A percentile compares a stretch with the other conserved stretches of the same genome.
These are phyloP conservation scores for Stagonosporopsis cucurbitacearum DNA, from an alignment of 2,329 filamentous ascomycete species.

Conservation along the genomic window DNA sequence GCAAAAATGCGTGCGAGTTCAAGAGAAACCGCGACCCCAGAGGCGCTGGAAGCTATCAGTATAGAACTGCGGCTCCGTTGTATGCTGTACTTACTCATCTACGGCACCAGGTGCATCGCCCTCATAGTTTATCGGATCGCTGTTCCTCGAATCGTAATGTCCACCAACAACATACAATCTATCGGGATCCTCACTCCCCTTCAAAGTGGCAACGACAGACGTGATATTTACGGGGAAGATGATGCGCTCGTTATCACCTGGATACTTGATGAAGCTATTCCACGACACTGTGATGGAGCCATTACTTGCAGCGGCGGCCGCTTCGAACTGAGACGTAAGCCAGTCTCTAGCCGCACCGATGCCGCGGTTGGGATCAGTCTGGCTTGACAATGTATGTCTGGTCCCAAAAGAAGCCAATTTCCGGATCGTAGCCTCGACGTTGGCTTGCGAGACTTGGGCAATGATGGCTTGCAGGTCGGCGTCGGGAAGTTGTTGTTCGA, in stretches of 20 bases:
- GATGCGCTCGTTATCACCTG: conserved; percentile 47
- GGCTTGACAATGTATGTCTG: conserved; percentile 60
- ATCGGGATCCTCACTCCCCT: conserved; percentile 55
- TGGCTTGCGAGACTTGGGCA: conserved; percentile 46
- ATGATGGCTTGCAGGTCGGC: conserved; percentile 48
- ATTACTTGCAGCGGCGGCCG: conserved; percentile 53
- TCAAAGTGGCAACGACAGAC: conserved; percentile 55
- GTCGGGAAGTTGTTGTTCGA: conserved; percentile 48
- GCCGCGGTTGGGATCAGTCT: conserved; percentile 57
- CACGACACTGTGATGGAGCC: conserved; percentile 57
- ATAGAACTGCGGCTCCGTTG: not conserved
- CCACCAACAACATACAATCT: conserved; percentile 60
- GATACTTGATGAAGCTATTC: conserved; percentile 57
- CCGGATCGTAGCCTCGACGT: conserved; percentile 57
- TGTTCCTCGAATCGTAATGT: conserved; percentile 61
- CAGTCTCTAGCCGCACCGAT: conserved; percentile 63
- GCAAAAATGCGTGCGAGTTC: conserved; percentile 61
- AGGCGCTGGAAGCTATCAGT: conserved; percentile 15
- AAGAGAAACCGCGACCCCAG: conserved; percentile 50
- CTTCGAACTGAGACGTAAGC: conserved; percentile 56
- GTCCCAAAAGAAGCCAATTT: conserved; percentile 62
- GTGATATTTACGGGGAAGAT: conserved; percentile 58
- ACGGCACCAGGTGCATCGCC: conserved; percentile 61
- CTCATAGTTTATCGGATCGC: conserved; percentile 57
- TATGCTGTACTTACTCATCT: conserved; percentile 50